Base-by-base conservation (phyloP, 1,284 basidiomycete species). In the Ceratobasidium sp. region DNA sequence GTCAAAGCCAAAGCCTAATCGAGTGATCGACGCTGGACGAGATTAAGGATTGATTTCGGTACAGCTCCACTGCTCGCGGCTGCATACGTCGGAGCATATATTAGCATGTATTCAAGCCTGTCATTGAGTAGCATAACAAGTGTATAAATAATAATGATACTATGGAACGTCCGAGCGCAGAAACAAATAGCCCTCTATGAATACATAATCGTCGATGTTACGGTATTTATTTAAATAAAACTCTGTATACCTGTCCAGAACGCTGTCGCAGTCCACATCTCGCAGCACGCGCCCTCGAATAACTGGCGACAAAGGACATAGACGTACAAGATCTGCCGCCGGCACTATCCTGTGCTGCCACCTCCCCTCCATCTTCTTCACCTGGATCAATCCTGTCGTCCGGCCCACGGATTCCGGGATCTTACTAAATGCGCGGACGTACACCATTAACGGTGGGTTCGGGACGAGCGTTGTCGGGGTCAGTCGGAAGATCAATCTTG, bases 161-260 rank as follows among this genome's bases (percentile, higher is more conserved):
- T n/a, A n/a, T n/a, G n/a, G n/a, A n/a, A n/a, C n/a, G n/a, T n/a
- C n/a, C n/a, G n/a, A n/a, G n/a, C n/a, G n/a, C n/a, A n/a, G n/a
- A n/a, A n/a, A n/a, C n/a, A n/a, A n/a, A n/a, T n/a, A n/a, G n/a
- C n/a, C n/a, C n/a, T n/a, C n/a, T n/a, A 56, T 33, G 36, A 56
- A 56, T 16, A 56, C 36, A 36, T 21, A 56, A 33, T 63, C 61
- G 21, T 63, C 42, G 12, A 49, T 25, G 61, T 49, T 63, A 30
- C 44, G 61, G 30, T 63, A 63, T 30, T 63, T 63, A 33, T 63
- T 63, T 25, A 63, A 49, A 49, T 63, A 63, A 33, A 63, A 63
- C 28, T 46, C 40, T 6, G 16, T 7, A 30, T 42, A 63, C 4
- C 25, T 4, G 2, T 46, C 61, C 42, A 63, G n/a, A 9, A 49